Conservation (phyloP, 2,329 filamentous ascomycete species). For the Seiridium unicorne region DNA sequence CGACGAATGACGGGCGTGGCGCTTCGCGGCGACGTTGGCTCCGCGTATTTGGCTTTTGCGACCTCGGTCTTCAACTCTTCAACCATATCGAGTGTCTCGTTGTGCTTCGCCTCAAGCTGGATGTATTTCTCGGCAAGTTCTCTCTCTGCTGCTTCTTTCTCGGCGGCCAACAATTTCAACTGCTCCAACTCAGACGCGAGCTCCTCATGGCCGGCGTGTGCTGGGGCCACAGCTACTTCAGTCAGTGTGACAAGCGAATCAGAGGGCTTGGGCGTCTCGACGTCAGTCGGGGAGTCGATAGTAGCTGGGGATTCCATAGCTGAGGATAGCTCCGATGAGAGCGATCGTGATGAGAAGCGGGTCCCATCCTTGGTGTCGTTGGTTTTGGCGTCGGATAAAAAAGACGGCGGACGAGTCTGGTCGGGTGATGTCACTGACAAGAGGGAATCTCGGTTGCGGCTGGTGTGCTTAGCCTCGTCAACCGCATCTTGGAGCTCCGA, state of each 20-base stretch:
- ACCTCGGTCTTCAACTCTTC: slow-evolving; percentile 89
- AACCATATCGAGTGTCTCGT: slow-evolving; percentile 78
- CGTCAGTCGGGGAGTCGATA: slow-evolving; percentile 43
- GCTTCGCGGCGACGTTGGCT: slow-evolving; percentile 60
- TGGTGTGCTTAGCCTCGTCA: slow-evolving; percentile 72
- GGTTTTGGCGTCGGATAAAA: slow-evolving; percentile 76
- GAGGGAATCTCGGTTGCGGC: slow-evolving; percentile 52
- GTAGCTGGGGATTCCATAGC: slow-evolving; percentile 73
- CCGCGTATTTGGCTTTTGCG: slow-evolving; percentile 67
- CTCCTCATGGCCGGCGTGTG: slow-evolving; percentile 36
- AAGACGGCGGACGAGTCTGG: slow-evolving; percentile 68
- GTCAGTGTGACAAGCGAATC: slow-evolving; percentile 17
- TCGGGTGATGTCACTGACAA: slow-evolving; percentile 50
- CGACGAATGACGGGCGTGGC: slow-evolving; percentile 81
- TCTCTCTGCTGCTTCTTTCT: slow-evolving; percentile 74
- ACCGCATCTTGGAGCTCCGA: slow-evolving; percentile 82
- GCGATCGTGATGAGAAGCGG: slow-evolving; percentile 80
- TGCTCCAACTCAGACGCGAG: slow-evolving; percentile 67
- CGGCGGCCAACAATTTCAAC: slow-evolving; percentile 67
- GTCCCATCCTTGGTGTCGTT: slow-evolving; percentile 66
- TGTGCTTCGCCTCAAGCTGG: slow-evolving; percentile 80
- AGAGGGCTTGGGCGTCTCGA: slow-evolving; percentile 50
- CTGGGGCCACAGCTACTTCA: slow-evolving; percentile 34
- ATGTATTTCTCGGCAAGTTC: slow-evolving; percentile 76
- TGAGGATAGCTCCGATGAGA: slow-evolving; percentile 91